phyloP scores from a whole-genome alignment of 192 early-diverging fungal genomes.

The Backusella sp. region DNA sequence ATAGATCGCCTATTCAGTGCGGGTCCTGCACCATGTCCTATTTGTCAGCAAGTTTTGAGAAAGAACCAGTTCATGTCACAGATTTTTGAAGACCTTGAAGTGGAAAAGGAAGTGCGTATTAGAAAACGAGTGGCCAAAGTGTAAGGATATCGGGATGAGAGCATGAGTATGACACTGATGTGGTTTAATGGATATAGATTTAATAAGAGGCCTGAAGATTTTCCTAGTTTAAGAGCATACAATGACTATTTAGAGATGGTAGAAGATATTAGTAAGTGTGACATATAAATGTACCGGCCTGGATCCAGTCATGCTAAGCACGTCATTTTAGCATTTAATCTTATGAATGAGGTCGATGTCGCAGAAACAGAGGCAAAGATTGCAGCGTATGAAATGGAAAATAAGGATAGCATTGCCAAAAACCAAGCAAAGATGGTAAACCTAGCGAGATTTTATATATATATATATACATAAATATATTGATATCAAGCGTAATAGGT shows the following conservation, averaged over 20 bases:
- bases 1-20: conserved; percentile 80
- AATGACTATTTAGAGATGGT: conserved; percentile 94
- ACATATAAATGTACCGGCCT: no score
- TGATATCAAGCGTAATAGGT: conserved; percentile 35
- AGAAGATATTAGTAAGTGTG: conserved; percentile 71
- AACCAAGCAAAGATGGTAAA: conserved; percentile 65
- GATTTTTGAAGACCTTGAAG: conserved; percentile 91
- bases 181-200: conserved; percentile 42
- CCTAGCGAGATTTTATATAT: neutral
- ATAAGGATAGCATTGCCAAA: conserved; percentile 72
- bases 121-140: conserved; percentile 70
- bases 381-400: conserved; percentile 72
- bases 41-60: conserved; percentile 77
- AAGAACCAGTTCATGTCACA: conserved; percentile 85
- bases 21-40: conserved; percentile 91
- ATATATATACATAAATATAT: neutral
- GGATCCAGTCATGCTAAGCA: no score
- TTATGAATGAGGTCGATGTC: conserved; percentile 85
- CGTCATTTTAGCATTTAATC: conserved; percentile 63
- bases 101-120: conserved; percentile 92
- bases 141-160: conserved; percentile 34
- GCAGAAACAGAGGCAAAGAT: conserved; percentile 78
- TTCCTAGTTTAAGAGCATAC: conserved; percentile 67
- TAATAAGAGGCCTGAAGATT: conserved; percentile 93
- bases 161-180: neutral